phyloP scores from a whole-genome alignment of 257 asterid genomes.

The Capsicum baccatum region DNA sequence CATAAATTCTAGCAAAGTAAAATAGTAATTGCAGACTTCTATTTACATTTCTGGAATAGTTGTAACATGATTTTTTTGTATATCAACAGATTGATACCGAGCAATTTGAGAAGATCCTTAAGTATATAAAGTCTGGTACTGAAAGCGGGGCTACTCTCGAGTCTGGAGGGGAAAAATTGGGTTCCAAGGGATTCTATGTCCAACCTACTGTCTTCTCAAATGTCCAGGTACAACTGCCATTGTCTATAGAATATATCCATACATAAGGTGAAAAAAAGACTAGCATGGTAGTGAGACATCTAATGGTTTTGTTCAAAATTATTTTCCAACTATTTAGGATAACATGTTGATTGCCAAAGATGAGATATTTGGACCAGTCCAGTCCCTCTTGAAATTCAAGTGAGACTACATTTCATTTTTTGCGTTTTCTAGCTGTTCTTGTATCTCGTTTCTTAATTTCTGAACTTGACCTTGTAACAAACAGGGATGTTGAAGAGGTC shows the following conservation, averaged over 20 bases:
- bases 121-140: conserved; percentile 30
- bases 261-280: neutral
- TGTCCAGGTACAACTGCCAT: conserved; percentile 31
- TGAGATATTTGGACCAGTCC: conserved; percentile 26
- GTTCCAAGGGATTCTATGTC: conserved; percentile 27
- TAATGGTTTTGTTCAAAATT: neutral
- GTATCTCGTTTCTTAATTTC: neutral
- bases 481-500: conserved; percentile 1
- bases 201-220: conserved; percentile 38
- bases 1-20: neutral
- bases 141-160: conserved; percentile 36
- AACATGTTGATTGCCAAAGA: conserved; percentile 24
- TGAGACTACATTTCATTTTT: neutral
- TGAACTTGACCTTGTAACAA: conserved; percentile 7
- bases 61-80: neutral
- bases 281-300: neutral
- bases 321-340: neutral
- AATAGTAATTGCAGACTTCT: neutral
- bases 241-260: neutral
- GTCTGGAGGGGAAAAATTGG: conserved; percentile 34
- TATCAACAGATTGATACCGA: conserved; percentile 24
- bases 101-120: conserved; percentile 31
- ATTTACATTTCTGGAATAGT: neutral
- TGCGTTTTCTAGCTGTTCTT: neutral
- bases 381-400: conserved; percentile 18